Base-by-base conservation (phyloP, 371 early-diverging fungal species). In the Encephalitozoon hellem region DNA sequence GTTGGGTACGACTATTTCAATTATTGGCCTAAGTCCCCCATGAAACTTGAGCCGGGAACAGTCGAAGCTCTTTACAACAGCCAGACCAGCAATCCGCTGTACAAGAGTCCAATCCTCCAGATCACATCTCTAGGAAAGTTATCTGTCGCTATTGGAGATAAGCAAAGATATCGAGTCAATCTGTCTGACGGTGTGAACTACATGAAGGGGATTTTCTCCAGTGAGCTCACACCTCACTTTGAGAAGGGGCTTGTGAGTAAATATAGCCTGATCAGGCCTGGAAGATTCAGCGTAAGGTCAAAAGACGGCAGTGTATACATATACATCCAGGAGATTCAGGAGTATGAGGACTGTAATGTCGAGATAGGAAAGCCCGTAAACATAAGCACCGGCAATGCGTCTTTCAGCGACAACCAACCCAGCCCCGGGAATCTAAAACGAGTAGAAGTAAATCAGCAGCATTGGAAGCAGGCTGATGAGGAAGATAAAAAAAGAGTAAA, bases 121-220 rank as follows among this genome's bases (percentile, higher is more conserved):
- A 45, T 83, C 12, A 66, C 64, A 41, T 55, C n/a, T 11, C 23
- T 69, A 21, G 47, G 66, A 26, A 72, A 74, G 34, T 11, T 72
- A 9, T 34, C 30, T 12, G 34, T 15, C 28, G 63, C 15, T 0
- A 32, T 32, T 43, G 75, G 67, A 30, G 63, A 70, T 32, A 67
- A 70, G 45, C 23, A 26, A 8, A 55, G 83, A 54, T 74, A 68
- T 21, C 67, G 66, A 38, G 69, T 49, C 9, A 75, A 75, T 54
- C 5, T 83, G 43, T 65, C 67, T 23, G 83, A 83, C 64, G 76
- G 78, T 4, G 25, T 32, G 34, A 47, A 72, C 64, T 80, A 77
- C 30, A 78, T 80, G 49, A 80, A 76, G 49, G 80, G 59, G 6
- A 59, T 78, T 18, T 76, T 83, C 28, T 65, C 78, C 11, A 65